phyloP scores from a whole-genome alignment of 208 protist genomes.

The Trichomonas gallinae region DNA sequence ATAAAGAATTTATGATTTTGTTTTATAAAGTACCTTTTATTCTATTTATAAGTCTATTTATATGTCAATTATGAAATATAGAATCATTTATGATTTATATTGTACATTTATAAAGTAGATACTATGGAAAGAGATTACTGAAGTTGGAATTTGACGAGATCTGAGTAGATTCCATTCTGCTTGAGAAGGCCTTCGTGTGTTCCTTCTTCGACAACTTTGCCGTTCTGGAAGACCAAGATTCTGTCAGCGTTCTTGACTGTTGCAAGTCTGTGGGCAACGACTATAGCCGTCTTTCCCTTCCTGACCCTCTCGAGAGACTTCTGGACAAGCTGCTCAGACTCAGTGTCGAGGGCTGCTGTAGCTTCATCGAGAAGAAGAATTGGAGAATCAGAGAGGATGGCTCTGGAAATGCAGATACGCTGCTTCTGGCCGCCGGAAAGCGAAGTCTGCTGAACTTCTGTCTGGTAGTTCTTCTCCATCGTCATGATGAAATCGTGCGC shows the following conservation, averaged over 20 bases:
- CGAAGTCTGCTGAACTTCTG: conserved; percentile 10
- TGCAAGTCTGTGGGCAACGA: neutral
- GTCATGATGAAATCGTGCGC: conserved; percentile 43
- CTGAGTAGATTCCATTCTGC: neutral
- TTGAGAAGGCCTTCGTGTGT: neutral
- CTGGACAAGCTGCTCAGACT: neutral
- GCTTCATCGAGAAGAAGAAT: conserved; percentile 6
- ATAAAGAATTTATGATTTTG: no score
- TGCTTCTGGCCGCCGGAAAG: neutral
- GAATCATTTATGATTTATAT: no score
- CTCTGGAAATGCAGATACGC: neutral
- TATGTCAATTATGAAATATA: no score
- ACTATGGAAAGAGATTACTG: neutral
- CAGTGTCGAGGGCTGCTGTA: neutral
- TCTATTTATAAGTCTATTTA: no score
- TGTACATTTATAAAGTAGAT: no score
- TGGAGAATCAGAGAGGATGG: neutral
- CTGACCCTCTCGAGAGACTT: neutral
- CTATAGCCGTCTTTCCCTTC: neutral
- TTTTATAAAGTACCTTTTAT: no score
- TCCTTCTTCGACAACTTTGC: neutral
- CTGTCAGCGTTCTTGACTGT: neutral
- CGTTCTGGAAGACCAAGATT: neutral
- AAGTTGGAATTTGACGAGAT: conserved; percentile 13
- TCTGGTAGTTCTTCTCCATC: conserved; percentile 29